Base-by-base conservation (phyloP, 345 rosid genomes). In the Isatis tinctoria region DNA sequence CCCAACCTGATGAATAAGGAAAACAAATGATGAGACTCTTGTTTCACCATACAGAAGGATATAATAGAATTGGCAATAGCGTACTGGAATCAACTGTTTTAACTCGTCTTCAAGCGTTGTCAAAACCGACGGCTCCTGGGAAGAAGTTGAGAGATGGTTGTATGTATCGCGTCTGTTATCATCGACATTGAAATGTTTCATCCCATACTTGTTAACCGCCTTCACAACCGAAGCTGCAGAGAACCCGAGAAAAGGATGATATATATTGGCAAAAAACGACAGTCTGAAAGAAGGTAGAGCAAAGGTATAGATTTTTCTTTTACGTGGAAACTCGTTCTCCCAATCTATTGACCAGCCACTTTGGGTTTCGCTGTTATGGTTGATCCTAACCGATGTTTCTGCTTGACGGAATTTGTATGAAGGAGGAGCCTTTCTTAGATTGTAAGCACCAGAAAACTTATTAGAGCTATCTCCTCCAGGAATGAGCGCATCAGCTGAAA, bases 311-410 rank as follows among this genome's bases (percentile, higher is more conserved):
- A 14, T 10, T n/a, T 18, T 52, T 52, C 0, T 5, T 48, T 69
- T 70, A 88, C 98, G 85, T 80, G 98, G 97, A 85, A 94, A 94
- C 77, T 94, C 98, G 44, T 82, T 90, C 83, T 94, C 97, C 95
- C 90, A 82, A 52, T 94, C 98, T 60, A 89, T 70, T 10, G 80
- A 68, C 89, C 84, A 85, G 61, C 75, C 70, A 67, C 79, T 74
- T 57, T 87, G 81, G 51, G 74, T 76, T 53, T 93, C 98, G 28
- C 75, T 80, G 74, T 73, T 82, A 52, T 82, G 85, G 69, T 84
- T 82, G 67, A 83, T 75, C 72, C 85, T 86, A 70, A 74, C 73
- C n/a, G 75, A 74, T 52, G 88, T 68, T 74, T 92, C 96, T 63
- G 84, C 69, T 18, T 87, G 86, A 67, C 83, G 87, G 59, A 73